A percentile compares a stretch with the other conserved stretches of the same genome.
phyloP scores from a whole-genome alignment of 495 filamentous ascomycete genomes.

The Talaromyces proteolyticus region DNA sequence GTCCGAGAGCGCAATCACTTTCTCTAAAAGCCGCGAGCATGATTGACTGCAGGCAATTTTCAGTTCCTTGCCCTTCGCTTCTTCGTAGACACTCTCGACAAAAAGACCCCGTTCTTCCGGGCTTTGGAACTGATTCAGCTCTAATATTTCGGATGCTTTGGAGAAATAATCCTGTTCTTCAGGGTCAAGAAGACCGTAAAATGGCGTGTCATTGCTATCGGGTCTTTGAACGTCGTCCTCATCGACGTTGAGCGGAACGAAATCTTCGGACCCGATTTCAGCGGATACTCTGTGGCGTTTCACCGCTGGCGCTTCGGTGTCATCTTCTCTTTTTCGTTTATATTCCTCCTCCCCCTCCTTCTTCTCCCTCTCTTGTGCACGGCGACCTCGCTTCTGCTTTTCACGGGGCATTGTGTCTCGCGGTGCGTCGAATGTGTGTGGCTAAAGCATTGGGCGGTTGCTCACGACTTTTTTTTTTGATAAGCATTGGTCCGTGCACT shows the following conservation, averaged over 20 bases:
- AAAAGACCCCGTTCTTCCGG: constrained; percentile 75
- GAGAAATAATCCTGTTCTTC: constrained; percentile 94
- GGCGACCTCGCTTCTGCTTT: constrained; percentile 62
- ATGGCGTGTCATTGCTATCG: constrained; percentile 51
- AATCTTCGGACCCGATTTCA: constrained; percentile 15
- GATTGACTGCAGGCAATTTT: constrained; percentile 94
- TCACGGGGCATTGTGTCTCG: constrained; percentile 41
- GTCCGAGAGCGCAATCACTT: constrained; percentile 76
- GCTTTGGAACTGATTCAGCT: constrained; percentile 76
- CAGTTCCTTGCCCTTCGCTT: constrained; percentile 86
- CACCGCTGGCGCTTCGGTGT: constrained; percentile 25
- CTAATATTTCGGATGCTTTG: constrained; percentile 78
- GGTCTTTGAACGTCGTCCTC: constrained; percentile 9
- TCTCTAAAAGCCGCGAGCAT: constrained; percentile 88
- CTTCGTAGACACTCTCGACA: constrained; percentile 75
- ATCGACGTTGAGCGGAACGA: constrained; percentile 27
- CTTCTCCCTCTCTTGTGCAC: constrained; percentile 47
- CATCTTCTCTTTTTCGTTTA: constrained; percentile 38
- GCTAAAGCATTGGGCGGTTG: neutral
- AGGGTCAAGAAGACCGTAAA: constrained; percentile 85
- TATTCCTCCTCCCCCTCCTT: constrained; percentile 35
- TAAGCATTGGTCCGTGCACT: constrained; percentile 40
- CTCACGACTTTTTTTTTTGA: constrained; percentile 17
- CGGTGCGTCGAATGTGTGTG: neutral
- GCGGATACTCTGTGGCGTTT: constrained; percentile 34